These are phyloP conservation scores for Gossypium herbaceum DNA, from an alignment of 345 rosid genomes.

Conservation along the genomic window DNA sequence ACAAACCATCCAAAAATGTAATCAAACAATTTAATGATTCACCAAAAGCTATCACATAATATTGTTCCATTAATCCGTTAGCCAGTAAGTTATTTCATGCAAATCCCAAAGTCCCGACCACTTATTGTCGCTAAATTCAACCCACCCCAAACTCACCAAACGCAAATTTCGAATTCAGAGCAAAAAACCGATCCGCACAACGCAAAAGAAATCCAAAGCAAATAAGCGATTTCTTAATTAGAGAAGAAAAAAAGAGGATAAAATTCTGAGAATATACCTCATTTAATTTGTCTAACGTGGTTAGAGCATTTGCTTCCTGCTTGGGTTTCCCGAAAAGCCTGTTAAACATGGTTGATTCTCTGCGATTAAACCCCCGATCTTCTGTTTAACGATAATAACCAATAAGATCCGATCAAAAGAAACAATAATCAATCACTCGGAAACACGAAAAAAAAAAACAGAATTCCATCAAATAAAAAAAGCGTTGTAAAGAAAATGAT, in stretches of 20 bases:
- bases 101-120: neutral
- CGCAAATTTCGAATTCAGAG: neutral
- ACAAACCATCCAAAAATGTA: neutral
- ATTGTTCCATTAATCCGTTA: neutral
- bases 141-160: neutral
- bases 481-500: neutral
- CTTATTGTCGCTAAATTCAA: neutral
- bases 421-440: slow-evolving; percentile 11
- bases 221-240: neutral
- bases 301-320: slow-evolving; percentile 68
- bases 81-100: neutral
- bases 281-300: slow-evolving; percentile 70
- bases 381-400: slow-evolving; percentile 14
- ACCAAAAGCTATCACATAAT: neutral
- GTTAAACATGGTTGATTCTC: slow-evolving; percentile 56
- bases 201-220: neutral
- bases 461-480: neutral
- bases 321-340: slow-evolving; percentile 86
- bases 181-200: neutral
- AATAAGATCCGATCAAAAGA: slow-evolving; percentile 11
- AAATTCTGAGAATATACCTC: slow-evolving; percentile 31
- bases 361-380: slow-evolving; percentile 30
- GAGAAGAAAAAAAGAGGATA: neutral
- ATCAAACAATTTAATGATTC: neutral
- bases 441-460: neutral